These are phyloP conservation scores for Brettanomyces sp. DNA, from an alignment of 805 yeast genomes.

Conservation along the genomic window DNA sequence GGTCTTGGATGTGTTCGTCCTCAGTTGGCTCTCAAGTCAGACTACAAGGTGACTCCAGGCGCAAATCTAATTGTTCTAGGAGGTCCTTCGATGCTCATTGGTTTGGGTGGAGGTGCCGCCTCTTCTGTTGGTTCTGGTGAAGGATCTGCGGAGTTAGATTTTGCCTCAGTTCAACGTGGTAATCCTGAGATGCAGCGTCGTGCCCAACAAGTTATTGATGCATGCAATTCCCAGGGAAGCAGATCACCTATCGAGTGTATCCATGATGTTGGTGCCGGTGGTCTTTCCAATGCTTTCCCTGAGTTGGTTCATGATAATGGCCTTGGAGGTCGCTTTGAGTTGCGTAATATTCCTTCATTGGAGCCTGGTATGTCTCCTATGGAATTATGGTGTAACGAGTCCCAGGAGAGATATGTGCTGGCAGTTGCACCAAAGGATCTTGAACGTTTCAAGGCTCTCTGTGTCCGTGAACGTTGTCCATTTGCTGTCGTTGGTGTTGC, in stretches of 20 bases:
- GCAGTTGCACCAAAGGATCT: slow-evolving; percentile 81
- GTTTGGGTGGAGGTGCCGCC: slow-evolving; percentile 99
- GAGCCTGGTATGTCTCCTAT: slow-evolving; percentile 99
- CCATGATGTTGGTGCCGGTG: slow-evolving; percentile 99
- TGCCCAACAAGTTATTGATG: slow-evolving; percentile 95
- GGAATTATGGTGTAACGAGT: slow-evolving; percentile 99
- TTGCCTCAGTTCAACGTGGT: slow-evolving; percentile 98
- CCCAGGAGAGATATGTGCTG: slow-evolving; percentile 94
- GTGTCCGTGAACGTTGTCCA: slow-evolving; percentile 93
- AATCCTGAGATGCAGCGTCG: slow-evolving; percentile 99
- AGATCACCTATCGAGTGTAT: slow-evolving; percentile 81
- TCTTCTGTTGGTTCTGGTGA: slow-evolving; percentile 95
- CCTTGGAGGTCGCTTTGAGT: slow-evolving; percentile 86
- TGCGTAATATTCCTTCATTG: slow-evolving; percentile 79
- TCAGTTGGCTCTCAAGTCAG: slow-evolving; percentile 71
- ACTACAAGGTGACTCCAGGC: slow-evolving; percentile 83
- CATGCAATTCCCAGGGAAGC: slow-evolving; percentile 77
- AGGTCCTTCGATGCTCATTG: slow-evolving; percentile 96
- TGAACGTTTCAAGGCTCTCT: slow-evolving; percentile 61
- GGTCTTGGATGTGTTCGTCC: slow-evolving; percentile 98
- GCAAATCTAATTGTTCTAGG: slow-evolving; percentile 88
- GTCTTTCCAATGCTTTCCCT: slow-evolving; percentile 92
- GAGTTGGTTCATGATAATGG: slow-evolving; percentile 96
- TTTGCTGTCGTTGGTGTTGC: slow-evolving; percentile 94
- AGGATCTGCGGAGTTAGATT: slow-evolving; percentile 92